Evolutionary conservation across 2,329 filamentous ascomycete species (phyloP).

Genomic region (Aspergillus novoparasiticus): DNA sequence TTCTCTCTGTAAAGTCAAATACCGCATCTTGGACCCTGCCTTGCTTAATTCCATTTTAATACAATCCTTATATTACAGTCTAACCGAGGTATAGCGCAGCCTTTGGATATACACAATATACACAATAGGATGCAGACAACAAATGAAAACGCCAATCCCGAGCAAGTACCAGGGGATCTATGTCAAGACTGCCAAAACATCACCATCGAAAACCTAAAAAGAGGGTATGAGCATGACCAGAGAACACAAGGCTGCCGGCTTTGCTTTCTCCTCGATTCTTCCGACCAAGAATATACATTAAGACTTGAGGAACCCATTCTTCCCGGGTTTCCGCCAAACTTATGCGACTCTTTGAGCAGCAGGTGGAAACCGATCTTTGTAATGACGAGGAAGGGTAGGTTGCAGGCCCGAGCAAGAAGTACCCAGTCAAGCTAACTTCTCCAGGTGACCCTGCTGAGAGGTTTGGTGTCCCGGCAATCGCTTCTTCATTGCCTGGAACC

Average conservation of each 20-base stretch:
- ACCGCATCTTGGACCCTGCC: not conserved
- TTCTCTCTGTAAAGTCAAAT: not conserved
- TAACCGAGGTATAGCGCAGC: too few relatives aligned
- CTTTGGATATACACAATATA: not conserved
- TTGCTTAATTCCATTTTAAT: too few relatives aligned
- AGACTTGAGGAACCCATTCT: not conserved
- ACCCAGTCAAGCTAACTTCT: not conserved
- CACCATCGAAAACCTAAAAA: not conserved
- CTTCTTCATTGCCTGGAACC: not conserved
- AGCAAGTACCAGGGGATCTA: not conserved
- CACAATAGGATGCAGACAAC: not conserved
- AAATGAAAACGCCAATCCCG: not conserved
- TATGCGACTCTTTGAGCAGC: rapidly evolving
- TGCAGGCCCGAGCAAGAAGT: not conserved
- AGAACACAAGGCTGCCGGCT: not conserved
- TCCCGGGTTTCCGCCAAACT: not conserved
- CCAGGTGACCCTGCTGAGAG: not conserved
- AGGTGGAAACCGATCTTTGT: not conserved
- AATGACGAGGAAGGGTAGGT: not conserved
- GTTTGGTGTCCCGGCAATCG: not conserved
- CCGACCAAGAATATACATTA: rapidly evolving
- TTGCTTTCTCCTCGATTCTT: not conserved
- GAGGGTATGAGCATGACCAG: rapidly evolving
- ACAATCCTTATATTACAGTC: too few relatives aligned
- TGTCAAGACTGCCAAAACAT: not conserved